A percentile compares a stretch with the other conserved stretches of the same genome.
Evolutionary conservation across 2,329 filamentous ascomycete genomes (phyloP).

Genomic region (Pezicula carpinea): DNA sequence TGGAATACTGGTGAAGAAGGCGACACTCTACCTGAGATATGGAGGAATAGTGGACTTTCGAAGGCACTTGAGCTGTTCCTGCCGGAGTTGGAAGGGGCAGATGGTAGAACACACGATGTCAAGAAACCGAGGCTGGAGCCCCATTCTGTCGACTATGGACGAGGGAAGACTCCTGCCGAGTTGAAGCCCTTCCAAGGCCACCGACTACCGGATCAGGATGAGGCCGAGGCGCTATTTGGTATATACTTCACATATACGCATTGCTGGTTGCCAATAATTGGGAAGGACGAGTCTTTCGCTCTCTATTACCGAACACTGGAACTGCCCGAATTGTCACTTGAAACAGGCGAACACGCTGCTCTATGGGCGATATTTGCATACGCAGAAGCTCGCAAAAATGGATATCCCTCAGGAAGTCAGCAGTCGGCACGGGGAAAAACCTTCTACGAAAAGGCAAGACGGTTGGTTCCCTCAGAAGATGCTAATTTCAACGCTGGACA

Average conservation of each 20-base stretch:
- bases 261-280: slow-evolving; percentile 67
- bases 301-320: slow-evolving; percentile 3
- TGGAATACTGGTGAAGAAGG: slow-evolving; percentile 33
- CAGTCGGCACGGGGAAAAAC: slow-evolving; percentile 12
- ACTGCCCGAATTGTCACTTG: slow-evolving; percentile 1
- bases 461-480: slow-evolving; percentile 41
- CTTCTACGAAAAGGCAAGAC: slow-evolving; percentile 43
- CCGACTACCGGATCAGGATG: slow-evolving; percentile 45
- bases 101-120: neutral
- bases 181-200: slow-evolving; percentile 32
- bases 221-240: slow-evolving; percentile 46
- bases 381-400: slow-evolving; percentile 40
- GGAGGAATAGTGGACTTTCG: slow-evolving; percentile 8
- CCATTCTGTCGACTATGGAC: neutral
- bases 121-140: neutral
- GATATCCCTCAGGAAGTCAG: slow-evolving; percentile 15
- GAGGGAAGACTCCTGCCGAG: neutral
- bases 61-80: slow-evolving; percentile 1
- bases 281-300: slow-evolving; percentile 49
- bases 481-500: slow-evolving; percentile 42
- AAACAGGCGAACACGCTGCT: slow-evolving; percentile 42
- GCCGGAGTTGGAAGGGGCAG: neutral
- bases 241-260: slow-evolving; percentile 70
- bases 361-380: slow-evolving; percentile 54
- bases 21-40: slow-evolving; percentile 34